phyloP scores from a whole-genome alignment of 257 asterid genomes.

The Datura wrightii region DNA sequence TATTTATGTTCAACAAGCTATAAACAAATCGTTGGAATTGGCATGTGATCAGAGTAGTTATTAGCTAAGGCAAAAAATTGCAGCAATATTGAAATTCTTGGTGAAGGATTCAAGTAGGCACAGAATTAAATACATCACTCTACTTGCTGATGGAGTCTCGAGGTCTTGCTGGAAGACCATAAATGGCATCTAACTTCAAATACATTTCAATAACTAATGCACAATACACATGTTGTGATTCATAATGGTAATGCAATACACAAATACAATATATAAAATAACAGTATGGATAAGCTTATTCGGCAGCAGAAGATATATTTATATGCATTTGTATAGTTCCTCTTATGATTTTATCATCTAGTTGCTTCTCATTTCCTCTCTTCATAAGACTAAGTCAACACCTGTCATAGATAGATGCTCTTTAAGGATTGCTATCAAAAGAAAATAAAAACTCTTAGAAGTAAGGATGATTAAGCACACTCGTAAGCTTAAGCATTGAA shows the following conservation, averaged over 20 bases:
- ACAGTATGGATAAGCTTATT: conserved; percentile 6
- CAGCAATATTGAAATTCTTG: conserved; percentile 18
- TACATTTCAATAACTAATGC: not conserved
- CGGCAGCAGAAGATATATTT: not conserved
- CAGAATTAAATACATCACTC: not conserved
- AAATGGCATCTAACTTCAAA: not conserved
- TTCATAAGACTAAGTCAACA: not conserved
- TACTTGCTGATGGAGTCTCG: not conserved
- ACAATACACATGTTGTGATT: not conserved
- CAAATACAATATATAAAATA: not conserved
- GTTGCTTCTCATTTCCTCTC: conserved; percentile 23
- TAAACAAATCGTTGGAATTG: not conserved
- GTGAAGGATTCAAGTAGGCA: not conserved
- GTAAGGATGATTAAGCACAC: not conserved
- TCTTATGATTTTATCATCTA: not conserved
- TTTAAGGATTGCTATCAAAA: not conserved
- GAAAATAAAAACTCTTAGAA: not conserved
- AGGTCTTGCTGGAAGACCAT: conserved; percentile 22
- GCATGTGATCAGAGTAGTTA: not conserved
- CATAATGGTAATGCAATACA: not conserved
- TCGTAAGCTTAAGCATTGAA: not conserved
- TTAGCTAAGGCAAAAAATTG: not conserved
- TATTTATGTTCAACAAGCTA: conserved; percentile 1
- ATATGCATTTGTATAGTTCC: not conserved
- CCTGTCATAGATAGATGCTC: not conserved